phyloP scores from a whole-genome alignment of 2,329 filamentous ascomycete genomes.

The Diaporthe capsici region DNA sequence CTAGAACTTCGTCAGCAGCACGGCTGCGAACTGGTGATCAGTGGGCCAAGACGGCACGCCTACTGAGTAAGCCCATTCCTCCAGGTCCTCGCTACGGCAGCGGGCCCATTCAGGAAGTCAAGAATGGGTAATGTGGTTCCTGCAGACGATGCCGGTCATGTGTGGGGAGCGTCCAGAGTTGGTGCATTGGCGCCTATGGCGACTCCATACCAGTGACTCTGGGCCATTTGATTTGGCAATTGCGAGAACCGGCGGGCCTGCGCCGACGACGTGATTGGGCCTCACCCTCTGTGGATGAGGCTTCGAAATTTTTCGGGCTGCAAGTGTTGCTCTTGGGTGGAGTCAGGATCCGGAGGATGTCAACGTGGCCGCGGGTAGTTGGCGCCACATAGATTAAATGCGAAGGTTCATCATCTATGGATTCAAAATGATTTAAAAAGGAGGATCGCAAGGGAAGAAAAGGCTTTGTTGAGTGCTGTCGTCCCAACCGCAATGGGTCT shows the following conservation, averaged over 20 bases:
- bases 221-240: constrained; percentile 31
- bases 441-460: constrained; percentile 20
- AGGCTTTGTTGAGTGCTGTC: neutral
- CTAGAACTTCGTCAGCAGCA: no score
- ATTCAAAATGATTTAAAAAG: constrained; percentile 24
- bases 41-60: neutral
- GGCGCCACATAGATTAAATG: constrained; percentile 24
- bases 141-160: constrained; percentile 24
- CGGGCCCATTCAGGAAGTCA: constrained; percentile 2
- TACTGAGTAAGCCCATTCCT: neutral
- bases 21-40: constrained; percentile 18
- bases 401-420: constrained; percentile 19
- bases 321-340: constrained; percentile 12
- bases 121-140: constrained; percentile 21
- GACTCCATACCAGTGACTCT: constrained; percentile 1
- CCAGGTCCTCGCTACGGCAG: neutral
- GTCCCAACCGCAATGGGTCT: constrained; percentile 19
- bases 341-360: constrained; percentile 25
- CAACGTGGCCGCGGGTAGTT: constrained; percentile 24
- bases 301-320: constrained; percentile 13
- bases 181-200: constrained; percentile 24
- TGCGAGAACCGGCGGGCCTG: constrained; percentile 10
- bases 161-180: constrained; percentile 1
- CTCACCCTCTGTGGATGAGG: constrained; percentile 20
- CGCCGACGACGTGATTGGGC: constrained; percentile 13